Evolutionary conservation across 1,284 basidiomycete genomes (phyloP), one percentile per base, ranked within the genome.

Genomic region (Ganoderma lingzhi): DNA sequence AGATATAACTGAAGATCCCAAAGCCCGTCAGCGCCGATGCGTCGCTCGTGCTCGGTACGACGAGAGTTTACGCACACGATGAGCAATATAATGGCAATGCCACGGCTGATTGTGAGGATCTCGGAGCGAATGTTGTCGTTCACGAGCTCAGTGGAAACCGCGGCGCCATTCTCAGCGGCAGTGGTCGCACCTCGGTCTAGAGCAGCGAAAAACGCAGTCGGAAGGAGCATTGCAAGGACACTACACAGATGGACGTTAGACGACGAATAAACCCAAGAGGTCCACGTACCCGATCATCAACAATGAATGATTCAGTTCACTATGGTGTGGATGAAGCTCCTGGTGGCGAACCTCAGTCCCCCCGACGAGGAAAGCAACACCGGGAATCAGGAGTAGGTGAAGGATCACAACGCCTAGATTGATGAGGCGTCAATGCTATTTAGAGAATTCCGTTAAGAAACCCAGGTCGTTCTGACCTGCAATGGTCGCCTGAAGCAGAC

Each of bases 261-360:
- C 10, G 6, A 90, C 28, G 56, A 37, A n/a, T 53, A 14, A 53
- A 28, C 0, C 23, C 12, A 53, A 30, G 3, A 14, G 9, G 15
- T 51, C 9, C 48, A 53, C 82, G 14, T 68, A 90, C 90, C 90
- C 91, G 70, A 92, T 82, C 0, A 86, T 87, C 9, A 92, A 82
- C n/a, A 93, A 78, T 0, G 88, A 85, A 67, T 90, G 89, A 72
- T 92, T 92, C 4, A 92, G 80, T 70, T 92, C 83, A 0, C 86
- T 87, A 15, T 85, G 76, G 73, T 85, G 84, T 1, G 84, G 83
- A 69, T 87, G 83, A 5, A 88, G 78, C 56, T 84, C 79, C 71
- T 88, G 87, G 63, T 87, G 82, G 77, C 80, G 79, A 19, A 90
- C 81, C 30, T 84, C 82, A 51, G 85, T 85, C 51, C 90, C 90